phyloP scores from a whole-genome alignment of 2,329 filamentous ascomycete species.

The Colletotrichum sp. region DNA sequence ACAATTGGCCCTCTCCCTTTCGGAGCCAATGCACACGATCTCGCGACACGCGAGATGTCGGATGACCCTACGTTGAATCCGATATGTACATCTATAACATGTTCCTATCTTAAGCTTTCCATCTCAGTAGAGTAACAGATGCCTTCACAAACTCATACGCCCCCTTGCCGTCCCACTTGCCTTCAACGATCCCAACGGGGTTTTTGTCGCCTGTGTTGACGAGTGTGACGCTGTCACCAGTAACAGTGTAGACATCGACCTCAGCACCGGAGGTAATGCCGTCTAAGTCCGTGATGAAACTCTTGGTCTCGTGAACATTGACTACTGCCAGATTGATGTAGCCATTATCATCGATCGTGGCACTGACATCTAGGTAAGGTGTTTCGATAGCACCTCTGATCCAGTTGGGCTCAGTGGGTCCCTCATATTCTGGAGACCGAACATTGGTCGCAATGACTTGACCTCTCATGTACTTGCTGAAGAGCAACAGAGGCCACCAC shows the following conservation, averaged over 20 bases:
- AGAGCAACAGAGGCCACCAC: slow-evolving; percentile 77
- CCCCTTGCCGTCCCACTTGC: slow-evolving; percentile 67
- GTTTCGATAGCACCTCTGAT: slow-evolving; percentile 69
- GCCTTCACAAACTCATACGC: slow-evolving; percentile 71
- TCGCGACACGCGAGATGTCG: not conserved
- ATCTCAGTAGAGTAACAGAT: slow-evolving; percentile 71
- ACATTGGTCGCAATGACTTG: slow-evolving; percentile 72
- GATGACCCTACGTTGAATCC: not conserved
- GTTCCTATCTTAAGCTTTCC: slow-evolving; percentile 43
- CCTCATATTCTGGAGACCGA: slow-evolving; percentile 66
- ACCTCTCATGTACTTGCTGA: slow-evolving; percentile 71
- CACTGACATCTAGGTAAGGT: slow-evolving; percentile 74
- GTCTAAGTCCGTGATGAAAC: slow-evolving; percentile 63
- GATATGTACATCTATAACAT: not conserved
- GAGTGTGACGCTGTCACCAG: slow-evolving; percentile 58
- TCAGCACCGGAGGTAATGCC: slow-evolving; percentile 52
- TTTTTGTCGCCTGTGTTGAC: slow-evolving; percentile 69
- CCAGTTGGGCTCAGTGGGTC: slow-evolving; percentile 70
- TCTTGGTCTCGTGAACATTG: slow-evolving; percentile 69
- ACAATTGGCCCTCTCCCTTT: not conserved
- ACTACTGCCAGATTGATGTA: slow-evolving; percentile 73
- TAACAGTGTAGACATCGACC: slow-evolving; percentile 68
- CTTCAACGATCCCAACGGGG: slow-evolving; percentile 53
- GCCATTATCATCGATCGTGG: slow-evolving; percentile 61
- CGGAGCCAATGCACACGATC: not conserved